Percentiles rank a stretch among this genome's conserved stretches.
Evolutionary conservation across 2,329 filamentous ascomycete species (phyloP).

Genomic region (Aureobasidium sp.): DNA sequence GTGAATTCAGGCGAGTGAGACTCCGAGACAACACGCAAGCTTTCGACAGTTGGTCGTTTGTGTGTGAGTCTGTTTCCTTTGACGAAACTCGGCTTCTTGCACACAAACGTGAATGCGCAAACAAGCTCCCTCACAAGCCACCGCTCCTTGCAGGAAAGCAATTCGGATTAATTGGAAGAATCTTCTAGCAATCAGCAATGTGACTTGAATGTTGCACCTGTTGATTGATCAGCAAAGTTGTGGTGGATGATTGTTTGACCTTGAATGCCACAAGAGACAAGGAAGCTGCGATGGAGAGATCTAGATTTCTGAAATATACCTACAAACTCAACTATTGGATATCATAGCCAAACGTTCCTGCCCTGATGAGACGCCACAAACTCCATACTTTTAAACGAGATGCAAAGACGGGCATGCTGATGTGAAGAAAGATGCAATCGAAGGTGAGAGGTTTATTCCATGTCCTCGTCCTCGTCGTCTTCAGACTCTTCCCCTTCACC

Average conservation of each 20-base stretch:
- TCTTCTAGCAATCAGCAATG: too few relatives aligned
- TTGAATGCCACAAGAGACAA: not conserved
- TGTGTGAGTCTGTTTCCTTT: not conserved
- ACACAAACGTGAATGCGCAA: not conserved
- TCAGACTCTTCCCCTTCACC: conserved; percentile 22
- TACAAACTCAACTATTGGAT: conserved; percentile 6
- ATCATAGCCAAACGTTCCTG: not conserved
- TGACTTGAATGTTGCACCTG: too few relatives aligned
- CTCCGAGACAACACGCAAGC: not conserved
- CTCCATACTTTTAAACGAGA: conserved; percentile 7
- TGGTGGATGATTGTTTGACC: not conserved
- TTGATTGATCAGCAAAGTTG: not conserved
- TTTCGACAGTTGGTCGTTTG: not conserved
- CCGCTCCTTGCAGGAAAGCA: not conserved
- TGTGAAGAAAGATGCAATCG: not conserved
- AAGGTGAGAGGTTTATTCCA: not conserved
- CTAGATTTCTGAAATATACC: not conserved
- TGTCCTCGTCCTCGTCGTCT: conserved; percentile 16
- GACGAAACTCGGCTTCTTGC: not conserved
- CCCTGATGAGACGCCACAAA: not conserved
- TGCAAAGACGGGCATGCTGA: conserved; percentile 7
- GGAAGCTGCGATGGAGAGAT: not conserved
- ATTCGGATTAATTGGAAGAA: not conserved
- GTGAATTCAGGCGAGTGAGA: not conserved
- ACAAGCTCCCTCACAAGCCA: not conserved